Base-by-base conservation (phyloP, 306 rosid species). In the Malus orientalis region DNA sequence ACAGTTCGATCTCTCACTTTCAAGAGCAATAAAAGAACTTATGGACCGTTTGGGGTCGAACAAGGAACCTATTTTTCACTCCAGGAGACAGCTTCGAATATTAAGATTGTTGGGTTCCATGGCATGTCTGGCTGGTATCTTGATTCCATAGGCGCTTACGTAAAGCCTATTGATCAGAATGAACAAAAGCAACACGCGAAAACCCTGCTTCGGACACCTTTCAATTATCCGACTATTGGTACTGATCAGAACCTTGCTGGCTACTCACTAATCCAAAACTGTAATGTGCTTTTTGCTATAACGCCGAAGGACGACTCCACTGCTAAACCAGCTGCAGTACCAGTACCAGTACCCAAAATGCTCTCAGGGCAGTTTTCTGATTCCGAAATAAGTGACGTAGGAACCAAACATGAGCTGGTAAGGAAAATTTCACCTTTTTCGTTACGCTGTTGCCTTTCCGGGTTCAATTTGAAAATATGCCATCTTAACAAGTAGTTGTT, bases 101-200 rank as follows among this genome's bases (percentile, higher is more conserved):
- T 87, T 33, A 90, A 81, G 89, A 88, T 95, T 76, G 99, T 92
- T 36, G 97, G 99, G 73, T 92, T 95, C 81, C 89, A 88, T 82
- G 97, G 99, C 22, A 88, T 82, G 81, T 84, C 82, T 57, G 89
- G 92, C 57, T 88, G 91, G 97, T 84, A 80, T 84, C 51, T 95
- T 60, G 97, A 92, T 81, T 84, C 99, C 54, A 92, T 95, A 70
- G 97, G 97, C 70, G 97, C 85, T 55, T 75, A 95, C 69, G 36
- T 91, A 38, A 83, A 84, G 73, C 86, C 97, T 16, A 29, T 81
- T 81, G 83, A 60, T 63, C 68, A 79, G 62, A 80, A 71, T 19
- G 29, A 69, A 47, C 67, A 58, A 42, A 42, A 60, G 47, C 42
- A 80, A 1, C 87, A 81, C 18, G 69, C 86, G 44, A 87, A 79